A percentile compares a stretch with the other conserved stretches of the same genome.
Conservation (phyloP, 2,329 filamentous ascomycete genomes). For the Colletotrichum siamense region DNA sequence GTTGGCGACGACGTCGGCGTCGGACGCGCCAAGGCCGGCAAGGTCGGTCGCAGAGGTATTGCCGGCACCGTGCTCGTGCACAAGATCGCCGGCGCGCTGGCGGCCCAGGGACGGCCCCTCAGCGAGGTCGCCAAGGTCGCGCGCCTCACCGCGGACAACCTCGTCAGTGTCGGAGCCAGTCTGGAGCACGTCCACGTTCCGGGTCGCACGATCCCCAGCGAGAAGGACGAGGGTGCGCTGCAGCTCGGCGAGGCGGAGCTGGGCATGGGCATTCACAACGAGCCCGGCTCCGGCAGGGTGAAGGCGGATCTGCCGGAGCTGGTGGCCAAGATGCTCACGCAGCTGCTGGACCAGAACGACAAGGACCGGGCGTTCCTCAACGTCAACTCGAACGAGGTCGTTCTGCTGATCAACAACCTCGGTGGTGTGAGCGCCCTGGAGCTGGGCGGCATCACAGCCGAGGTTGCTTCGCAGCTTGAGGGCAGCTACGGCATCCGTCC, state of each 20-base stretch:
- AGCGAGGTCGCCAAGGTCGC: constrained; percentile 77
- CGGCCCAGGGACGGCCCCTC: constrained; percentile 71
- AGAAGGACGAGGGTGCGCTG: constrained; percentile 60
- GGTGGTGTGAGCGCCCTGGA: constrained; percentile 77
- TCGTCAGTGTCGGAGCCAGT: constrained; percentile 85
- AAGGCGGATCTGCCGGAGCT: constrained; percentile 58
- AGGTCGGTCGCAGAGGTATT: constrained; percentile 89
- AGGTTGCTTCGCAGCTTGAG: constrained; percentile 69
- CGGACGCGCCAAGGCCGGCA: constrained; percentile 80
- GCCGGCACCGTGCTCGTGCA: constrained; percentile 91
- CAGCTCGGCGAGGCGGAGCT: constrained; percentile 63
- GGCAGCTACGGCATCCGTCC: constrained; percentile 64
- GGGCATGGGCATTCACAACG: constrained; percentile 83
- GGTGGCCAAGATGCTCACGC: constrained; percentile 70
- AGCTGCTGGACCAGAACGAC: constrained; percentile 71
- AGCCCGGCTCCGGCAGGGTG: constrained; percentile 61
- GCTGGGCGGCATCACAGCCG: constrained; percentile 72
- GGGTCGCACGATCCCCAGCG: constrained; percentile 60
- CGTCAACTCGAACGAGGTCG: constrained; percentile 67
- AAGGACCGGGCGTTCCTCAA: constrained; percentile 73
- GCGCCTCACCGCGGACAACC: constrained; percentile 72
- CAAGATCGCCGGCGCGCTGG: constrained; percentile 86
- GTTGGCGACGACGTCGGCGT: constrained; percentile 94
- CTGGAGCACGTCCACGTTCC: constrained; percentile 94
- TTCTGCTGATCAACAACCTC: constrained; percentile 77